Conservation (phyloP, 2,329 filamentous ascomycete species). For the Apiospora rasikravindrae region DNA sequence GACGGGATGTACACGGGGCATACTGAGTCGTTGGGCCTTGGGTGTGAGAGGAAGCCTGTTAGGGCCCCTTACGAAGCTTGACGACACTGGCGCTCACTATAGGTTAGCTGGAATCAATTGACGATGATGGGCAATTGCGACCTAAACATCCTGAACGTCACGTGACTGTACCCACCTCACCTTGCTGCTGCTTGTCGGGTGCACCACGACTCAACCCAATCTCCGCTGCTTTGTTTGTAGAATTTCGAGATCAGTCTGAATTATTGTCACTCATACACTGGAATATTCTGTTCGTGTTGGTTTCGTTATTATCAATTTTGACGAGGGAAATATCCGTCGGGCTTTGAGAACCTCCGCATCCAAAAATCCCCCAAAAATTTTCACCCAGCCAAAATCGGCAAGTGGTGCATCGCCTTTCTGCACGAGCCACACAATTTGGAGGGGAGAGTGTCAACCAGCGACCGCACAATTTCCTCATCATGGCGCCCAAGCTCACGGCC, state of each 20-base stretch:
- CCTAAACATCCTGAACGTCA: slow-evolving; percentile 22
- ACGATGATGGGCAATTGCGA: not conserved
- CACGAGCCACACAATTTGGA: slow-evolving; percentile 13
- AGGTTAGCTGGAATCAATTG: not conserved
- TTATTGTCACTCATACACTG: not conserved
- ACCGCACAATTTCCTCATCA: slow-evolving; percentile 29
- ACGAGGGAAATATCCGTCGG: not conserved
- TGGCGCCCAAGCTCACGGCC: slow-evolving; percentile 65
- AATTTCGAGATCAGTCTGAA: not conserved
- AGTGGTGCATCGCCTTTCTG: slow-evolving; percentile 15
- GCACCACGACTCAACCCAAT: slow-evolving; percentile 2
- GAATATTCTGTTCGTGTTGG: not conserved
- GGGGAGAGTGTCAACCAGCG: slow-evolving; percentile 15
- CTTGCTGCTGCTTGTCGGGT: not conserved
- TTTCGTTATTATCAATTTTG: not conserved
- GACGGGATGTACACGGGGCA: not conserved
- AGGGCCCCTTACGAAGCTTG: not conserved
- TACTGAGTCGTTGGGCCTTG: not conserved
- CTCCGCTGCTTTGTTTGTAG: not conserved
- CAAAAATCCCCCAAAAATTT: slow-evolving; percentile 5
- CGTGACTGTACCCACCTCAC: slow-evolving; percentile 28
- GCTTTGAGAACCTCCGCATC: not conserved
- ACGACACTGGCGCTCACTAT: not conserved
- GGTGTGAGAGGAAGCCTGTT: not conserved
- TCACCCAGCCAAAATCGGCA: slow-evolving; percentile 17